Base-by-base conservation (phyloP, 768 basidiomycete species). In the Boletus coccyginus region DNA sequence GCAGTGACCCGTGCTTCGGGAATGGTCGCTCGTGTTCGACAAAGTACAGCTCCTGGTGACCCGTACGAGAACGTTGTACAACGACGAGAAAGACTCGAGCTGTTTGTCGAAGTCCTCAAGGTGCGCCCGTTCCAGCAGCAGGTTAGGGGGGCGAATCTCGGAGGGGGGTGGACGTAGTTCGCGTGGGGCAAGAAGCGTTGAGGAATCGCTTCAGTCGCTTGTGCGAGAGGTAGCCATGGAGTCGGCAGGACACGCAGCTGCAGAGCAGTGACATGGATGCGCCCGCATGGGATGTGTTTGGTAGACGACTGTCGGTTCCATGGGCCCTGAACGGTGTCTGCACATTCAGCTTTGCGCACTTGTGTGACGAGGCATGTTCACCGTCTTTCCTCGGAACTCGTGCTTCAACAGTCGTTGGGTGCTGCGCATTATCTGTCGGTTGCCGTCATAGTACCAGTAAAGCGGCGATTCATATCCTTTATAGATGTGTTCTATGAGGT, bases 11-110 rank as follows among this genome's bases (percentile, higher is more conserved):
- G 58, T 81, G 46, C 72, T 78, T n/a, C 63, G 62, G 8, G 78
- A 80, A 38, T 81, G 80, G 77, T 69, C 81, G 7, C 73, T 82
- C 31, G 78, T 79, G 21, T 83, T 85, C 66, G 83, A 85, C 59
- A 81, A 38, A 38, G 36, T 5, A 38, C 84, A 85, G 64, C 75
- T 85, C 7, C 77, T 84, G 7, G 83, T 59, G 82, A 84, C 53
- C 69, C 83, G 16, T 84, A 83, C 70, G 75, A 75, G 63, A 80
- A 82, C 54, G 84, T 83, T 19, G 79, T 85, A 1, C 82, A 83
- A 60, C 70, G 77, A 60, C 70, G 77, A 24, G 78, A 10, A 8
- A n/a, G 11, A 31, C 29, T 29, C 27, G 29, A 49, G 5, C 46
- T 16, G 14, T 48, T 24, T 21, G 29, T 21, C 35, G 21, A 21